These are phyloP conservation scores for Euphorbia pulcherrima DNA, from an alignment of 345 rosid genomes.

Conservation along the genomic window DNA sequence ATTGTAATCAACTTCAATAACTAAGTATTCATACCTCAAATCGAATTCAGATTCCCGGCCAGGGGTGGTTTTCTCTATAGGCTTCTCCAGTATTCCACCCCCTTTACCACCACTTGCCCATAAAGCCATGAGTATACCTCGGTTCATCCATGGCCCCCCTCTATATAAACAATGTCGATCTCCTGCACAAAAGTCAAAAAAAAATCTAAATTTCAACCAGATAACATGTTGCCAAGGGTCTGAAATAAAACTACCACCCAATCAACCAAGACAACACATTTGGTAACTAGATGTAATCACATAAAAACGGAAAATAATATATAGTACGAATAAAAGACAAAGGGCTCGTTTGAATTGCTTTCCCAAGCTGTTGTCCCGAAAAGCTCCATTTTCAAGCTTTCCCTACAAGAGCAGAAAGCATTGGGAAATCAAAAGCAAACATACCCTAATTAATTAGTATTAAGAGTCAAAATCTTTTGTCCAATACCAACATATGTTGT, in stretches of 20 bases:
- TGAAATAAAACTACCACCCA: background rate
- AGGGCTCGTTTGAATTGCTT: no score
- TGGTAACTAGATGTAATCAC: background rate
- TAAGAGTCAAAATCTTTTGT: no score
- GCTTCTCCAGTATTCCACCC: constrained; percentile 68
- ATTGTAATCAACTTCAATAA: background rate
- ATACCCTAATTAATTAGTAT: no score
- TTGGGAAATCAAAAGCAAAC: no score
- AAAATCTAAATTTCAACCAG: constrained; percentile 11
- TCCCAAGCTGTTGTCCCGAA: no score
- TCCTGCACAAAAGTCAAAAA: constrained; percentile 31
- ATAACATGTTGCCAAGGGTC: background rate
- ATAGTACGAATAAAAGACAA: background rate
- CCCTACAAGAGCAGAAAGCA: no score
- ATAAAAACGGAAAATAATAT: background rate
- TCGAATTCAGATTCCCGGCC: constrained; percentile 77
- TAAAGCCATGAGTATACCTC: constrained; percentile 47
- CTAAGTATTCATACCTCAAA: constrained; percentile 39
- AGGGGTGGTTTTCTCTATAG: constrained; percentile 64
- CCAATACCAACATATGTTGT: no score
- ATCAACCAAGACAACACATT: background rate
- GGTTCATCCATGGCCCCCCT: constrained; percentile 54
- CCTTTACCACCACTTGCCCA: constrained; percentile 59
- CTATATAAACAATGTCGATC: constrained; percentile 43
- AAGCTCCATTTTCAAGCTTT: no score